phyloP scores from a whole-genome alignment of 1,284 basidiomycete genomes.

The Stereum hirsutum region DNA sequence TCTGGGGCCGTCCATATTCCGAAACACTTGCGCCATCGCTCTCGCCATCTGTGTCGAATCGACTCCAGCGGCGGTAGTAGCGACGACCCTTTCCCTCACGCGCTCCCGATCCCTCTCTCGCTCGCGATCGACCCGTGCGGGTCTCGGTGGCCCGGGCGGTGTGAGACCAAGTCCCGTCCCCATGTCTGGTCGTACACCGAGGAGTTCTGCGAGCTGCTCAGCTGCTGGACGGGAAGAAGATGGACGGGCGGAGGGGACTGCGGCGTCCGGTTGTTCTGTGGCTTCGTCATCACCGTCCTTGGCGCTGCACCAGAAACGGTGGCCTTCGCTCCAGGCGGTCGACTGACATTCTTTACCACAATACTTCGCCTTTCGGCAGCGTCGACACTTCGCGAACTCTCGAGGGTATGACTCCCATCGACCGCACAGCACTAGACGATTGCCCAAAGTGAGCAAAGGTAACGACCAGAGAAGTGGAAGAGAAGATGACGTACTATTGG shows the following conservation, averaged over 20 bases:
- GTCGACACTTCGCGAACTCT: conserved; percentile 94
- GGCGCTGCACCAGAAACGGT: conserved; percentile 83
- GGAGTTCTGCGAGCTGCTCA: background rate
- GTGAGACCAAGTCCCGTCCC: conserved; percentile 7
- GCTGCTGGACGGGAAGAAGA: background rate
- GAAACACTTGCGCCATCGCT: conserved; percentile 8
- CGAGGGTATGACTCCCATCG: conserved; percentile 90
- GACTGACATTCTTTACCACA: conserved; percentile 98
- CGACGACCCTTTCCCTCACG: conserved; percentile 20
- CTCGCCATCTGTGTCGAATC: conserved; percentile 10
- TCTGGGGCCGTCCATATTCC: background rate
- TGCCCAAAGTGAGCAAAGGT: background rate
- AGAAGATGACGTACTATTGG: conserved; percentile 67
- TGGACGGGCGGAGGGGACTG: background rate
- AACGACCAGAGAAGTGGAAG: background rate
- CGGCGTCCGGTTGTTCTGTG: conserved; percentile 14
- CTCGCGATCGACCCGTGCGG: conserved; percentile 2
- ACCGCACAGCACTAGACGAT: conserved; percentile 76
- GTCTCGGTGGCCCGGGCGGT: too few relatives aligned
- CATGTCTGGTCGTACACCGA: background rate
- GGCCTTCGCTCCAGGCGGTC: conserved; percentile 94
- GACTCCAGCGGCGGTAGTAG: conserved; percentile 11
- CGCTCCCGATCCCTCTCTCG: conserved; percentile 15
- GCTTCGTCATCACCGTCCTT: conserved; percentile 63
- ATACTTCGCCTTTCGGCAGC: conserved; percentile 97